Conservation (phyloP, 2,329 filamentous ascomycete species). For the Neofusicoccum ribis region DNA sequence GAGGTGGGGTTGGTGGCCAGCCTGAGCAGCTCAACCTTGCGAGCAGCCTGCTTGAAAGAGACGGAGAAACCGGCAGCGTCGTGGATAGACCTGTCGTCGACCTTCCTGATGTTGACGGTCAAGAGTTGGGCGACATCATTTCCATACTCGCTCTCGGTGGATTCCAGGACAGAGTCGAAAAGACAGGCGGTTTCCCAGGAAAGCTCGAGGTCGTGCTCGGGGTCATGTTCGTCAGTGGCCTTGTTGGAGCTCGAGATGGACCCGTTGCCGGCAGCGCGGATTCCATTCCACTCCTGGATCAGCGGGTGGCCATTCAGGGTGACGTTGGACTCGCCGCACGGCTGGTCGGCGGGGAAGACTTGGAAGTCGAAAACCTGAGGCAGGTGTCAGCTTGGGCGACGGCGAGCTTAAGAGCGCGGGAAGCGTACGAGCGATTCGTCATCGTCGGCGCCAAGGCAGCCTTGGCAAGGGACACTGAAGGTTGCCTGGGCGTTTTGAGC, state of each 20-base stretch:
- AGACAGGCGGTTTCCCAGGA: constrained; percentile 43
- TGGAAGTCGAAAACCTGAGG: constrained; percentile 44
- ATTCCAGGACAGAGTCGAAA: constrained; percentile 25
- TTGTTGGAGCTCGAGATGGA: constrained; percentile 32
- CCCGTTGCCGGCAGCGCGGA: constrained; percentile 37
- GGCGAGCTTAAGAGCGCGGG: constrained; percentile 29
- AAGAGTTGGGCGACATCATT: constrained; percentile 37
- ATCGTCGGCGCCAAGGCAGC: constrained; percentile 44
- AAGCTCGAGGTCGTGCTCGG: constrained; percentile 36
- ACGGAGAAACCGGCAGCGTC: constrained; percentile 40
- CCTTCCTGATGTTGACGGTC: constrained; percentile 40
- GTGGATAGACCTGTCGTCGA: constrained; percentile 36
- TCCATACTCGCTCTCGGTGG: constrained; percentile 22
- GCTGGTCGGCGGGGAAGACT: constrained; percentile 38
- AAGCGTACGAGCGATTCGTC: constrained; percentile 42
- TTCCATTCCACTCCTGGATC: constrained; percentile 39
- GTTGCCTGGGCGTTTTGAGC: constrained; percentile 35
- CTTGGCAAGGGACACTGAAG: constrained; percentile 43
- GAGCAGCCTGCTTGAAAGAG: constrained; percentile 41
- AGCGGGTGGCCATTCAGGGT: constrained; percentile 43
- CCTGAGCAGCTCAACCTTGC: constrained; percentile 38
- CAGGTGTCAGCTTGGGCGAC: constrained; percentile 35
- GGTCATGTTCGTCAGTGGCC: constrained; percentile 21
- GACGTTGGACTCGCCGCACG: constrained; percentile 44
- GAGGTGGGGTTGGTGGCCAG: constrained; percentile 35